Percentiles rank a stretch among this genome's conserved stretches.
phyloP scores from a whole-genome alignment of 768 basidiomycete species.

The Lactifluus subvellereus region DNA sequence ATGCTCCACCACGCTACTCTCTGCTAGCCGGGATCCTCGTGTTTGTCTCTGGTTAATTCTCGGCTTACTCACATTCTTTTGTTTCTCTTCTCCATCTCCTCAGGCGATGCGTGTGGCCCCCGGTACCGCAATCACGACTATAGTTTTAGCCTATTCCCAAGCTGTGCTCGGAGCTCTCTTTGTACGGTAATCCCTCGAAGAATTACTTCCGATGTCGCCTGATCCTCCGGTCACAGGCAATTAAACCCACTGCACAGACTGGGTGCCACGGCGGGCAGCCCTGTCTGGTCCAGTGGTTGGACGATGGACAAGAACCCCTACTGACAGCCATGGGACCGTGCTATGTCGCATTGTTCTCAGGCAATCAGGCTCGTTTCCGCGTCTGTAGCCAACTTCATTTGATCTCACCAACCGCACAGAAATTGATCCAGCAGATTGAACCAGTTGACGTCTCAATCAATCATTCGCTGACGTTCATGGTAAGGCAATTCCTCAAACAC shows the following conservation, averaged over 20 bases:
- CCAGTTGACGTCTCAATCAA: constrained; percentile 48
- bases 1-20: not conserved
- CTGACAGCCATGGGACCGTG: constrained; percentile 46
- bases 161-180: constrained; percentile 12
- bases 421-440: constrained; percentile 50
- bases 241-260: not conserved
- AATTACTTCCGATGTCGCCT: not conserved
- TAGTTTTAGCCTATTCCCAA: not conserved
- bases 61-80: not conserved
- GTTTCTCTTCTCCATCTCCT: not conserved
- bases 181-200: not conserved
- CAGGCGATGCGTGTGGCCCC: constrained; percentile 8
- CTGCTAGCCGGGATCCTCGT: not conserved
- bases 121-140: not conserved
- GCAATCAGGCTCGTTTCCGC: constrained; percentile 35
- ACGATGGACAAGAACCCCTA: constrained; percentile 52
- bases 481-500: constrained; percentile 28
- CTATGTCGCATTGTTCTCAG: constrained; percentile 53
- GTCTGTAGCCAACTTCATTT: constrained; percentile 1
- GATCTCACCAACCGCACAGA: constrained; percentile 30
- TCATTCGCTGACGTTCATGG: constrained; percentile 51
- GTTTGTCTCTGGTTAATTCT: not conserved
- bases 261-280: constrained; percentile 47
- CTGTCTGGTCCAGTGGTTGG: constrained; percentile 56
- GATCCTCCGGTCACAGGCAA: constrained; percentile 5